Conservation (phyloP, 306 rosid genomes). For the Quercus dentata region DNA sequence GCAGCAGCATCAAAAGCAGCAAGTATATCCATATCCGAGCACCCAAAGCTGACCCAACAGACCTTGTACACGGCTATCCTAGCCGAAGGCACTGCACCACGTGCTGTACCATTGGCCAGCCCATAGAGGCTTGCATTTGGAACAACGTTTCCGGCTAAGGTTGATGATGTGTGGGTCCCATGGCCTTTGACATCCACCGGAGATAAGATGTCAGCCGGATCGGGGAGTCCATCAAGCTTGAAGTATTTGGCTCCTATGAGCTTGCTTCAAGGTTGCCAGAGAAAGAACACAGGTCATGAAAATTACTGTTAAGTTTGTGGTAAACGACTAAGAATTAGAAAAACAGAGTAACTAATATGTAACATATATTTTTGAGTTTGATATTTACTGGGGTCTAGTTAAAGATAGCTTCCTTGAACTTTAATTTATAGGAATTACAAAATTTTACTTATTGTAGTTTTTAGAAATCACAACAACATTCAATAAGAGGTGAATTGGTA, state of each 20-base stretch:
- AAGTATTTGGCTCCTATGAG: conserved; percentile 81
- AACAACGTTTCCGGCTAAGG: conserved; percentile 54
- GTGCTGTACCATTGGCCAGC: conserved; percentile 67
- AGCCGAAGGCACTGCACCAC: conserved; percentile 76
- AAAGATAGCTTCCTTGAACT: too few species aligned
- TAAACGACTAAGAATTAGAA: too few species aligned
- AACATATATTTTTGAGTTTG: too few species aligned
- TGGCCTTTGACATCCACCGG: conserved; percentile 79
- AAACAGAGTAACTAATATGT: too few species aligned
- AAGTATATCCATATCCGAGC: conserved; percentile 82
- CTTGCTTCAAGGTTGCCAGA: conserved; percentile 49
- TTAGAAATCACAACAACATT: too few species aligned
- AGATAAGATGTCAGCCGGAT: conserved; percentile 54
- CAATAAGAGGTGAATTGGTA: too few species aligned
- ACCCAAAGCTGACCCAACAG: conserved; percentile 64
- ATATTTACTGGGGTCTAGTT: too few species aligned
- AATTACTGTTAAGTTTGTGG: too few species aligned
- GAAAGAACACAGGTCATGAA: not conserved
- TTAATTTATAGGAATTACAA: too few species aligned
- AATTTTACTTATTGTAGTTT: too few species aligned
- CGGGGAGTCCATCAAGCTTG: conserved; percentile 55
- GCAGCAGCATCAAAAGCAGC: conserved; percentile 91
- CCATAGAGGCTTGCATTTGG: conserved; percentile 65
- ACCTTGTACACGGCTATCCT: conserved; percentile 84
- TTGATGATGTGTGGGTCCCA: conserved; percentile 86